Evolutionary conservation across 192 early-diverging fungal genomes (phyloP).

Genomic region (Thamnidium elegans): DNA sequence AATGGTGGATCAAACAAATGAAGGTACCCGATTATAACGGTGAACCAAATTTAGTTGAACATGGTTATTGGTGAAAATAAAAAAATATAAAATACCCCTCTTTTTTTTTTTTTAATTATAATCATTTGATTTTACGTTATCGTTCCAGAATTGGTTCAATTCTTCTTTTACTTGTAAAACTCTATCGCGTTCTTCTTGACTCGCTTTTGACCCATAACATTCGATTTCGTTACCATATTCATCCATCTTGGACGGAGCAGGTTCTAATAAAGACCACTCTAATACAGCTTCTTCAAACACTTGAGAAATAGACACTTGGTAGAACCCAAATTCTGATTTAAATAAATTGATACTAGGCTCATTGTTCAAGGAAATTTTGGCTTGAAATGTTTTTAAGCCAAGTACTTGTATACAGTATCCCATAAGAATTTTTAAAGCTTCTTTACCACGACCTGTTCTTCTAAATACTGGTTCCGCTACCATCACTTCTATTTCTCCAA

Average conservation of each 20-base stretch:
- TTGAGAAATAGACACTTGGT: slow-evolving; percentile 45
- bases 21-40: not conserved
- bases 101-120: not conserved
- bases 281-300: slow-evolving; percentile 71
- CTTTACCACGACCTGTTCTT: slow-evolving; percentile 49
- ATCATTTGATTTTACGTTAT: not conserved
- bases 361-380: slow-evolving; percentile 68
- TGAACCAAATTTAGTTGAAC: not conserved
- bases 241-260: slow-evolving; percentile 1
- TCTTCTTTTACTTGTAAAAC: not conserved
- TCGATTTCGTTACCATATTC: slow-evolving; percentile 12
- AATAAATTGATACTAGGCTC: slow-evolving; percentile 60
- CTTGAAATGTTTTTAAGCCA: slow-evolving; percentile 50
- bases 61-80: slow-evolving; percentile 3
- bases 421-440: slow-evolving; percentile 64
- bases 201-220: slow-evolving; percentile 19
- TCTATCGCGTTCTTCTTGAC: not conserved
- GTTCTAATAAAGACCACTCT: slow-evolving; percentile 34
- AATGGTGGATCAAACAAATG: slow-evolving; percentile 16
- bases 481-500: slow-evolving; percentile 94
- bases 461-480: slow-evolving; percentile 70
- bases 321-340: slow-evolving; percentile 54
- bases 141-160: not conserved
- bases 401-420: slow-evolving; percentile 55
- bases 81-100: not conserved